Conservation (phyloP, 2,329 filamentous ascomycete species). For the Sclerotinia spermophila region DNA sequence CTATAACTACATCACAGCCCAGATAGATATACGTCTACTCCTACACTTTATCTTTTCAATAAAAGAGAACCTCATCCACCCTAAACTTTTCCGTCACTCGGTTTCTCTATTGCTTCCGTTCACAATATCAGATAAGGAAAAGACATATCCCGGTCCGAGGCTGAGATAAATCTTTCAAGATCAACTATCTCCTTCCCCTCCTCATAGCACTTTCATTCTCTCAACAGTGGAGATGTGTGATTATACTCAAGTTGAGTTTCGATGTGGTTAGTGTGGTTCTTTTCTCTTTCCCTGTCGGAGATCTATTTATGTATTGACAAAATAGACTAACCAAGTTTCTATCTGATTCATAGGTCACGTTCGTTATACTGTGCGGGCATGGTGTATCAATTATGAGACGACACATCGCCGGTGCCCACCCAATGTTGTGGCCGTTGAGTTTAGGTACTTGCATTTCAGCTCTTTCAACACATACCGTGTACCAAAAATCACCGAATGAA, state of each 20-base stretch:
- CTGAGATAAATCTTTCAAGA: slow-evolving; percentile 8
- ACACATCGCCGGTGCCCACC: slow-evolving; percentile 53
- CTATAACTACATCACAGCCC: neutral
- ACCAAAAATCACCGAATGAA: slow-evolving; percentile 1
- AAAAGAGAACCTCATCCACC: neutral
- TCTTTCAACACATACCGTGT: neutral
- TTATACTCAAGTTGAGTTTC: slow-evolving; percentile 56
- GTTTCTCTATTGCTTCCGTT: neutral
- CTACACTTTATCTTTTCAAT: neutral
- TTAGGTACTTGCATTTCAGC: slow-evolving; percentile 25
- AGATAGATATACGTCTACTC: neutral
- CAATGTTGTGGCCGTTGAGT: slow-evolving; percentile 44
- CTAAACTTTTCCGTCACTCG: neutral
- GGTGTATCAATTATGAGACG: slow-evolving; percentile 48
- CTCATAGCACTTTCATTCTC: neutral
- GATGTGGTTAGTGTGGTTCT: slow-evolving; percentile 38
- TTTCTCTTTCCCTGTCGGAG: neutral
- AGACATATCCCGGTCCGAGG: slow-evolving; percentile 9
- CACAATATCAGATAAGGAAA: slow-evolving; percentile 8
- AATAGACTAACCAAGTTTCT: slow-evolving; percentile 3
- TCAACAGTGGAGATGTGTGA: slow-evolving; percentile 48
- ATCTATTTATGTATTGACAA: neutral
- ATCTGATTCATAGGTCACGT: slow-evolving; percentile 42
- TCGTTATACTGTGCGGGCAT: slow-evolving; percentile 52
- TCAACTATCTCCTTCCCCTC: slow-evolving; percentile 2